These are phyloP conservation scores for Ormosia emarginata DNA, from an alignment of 306 rosid genomes.

Conservation along the genomic window DNA sequence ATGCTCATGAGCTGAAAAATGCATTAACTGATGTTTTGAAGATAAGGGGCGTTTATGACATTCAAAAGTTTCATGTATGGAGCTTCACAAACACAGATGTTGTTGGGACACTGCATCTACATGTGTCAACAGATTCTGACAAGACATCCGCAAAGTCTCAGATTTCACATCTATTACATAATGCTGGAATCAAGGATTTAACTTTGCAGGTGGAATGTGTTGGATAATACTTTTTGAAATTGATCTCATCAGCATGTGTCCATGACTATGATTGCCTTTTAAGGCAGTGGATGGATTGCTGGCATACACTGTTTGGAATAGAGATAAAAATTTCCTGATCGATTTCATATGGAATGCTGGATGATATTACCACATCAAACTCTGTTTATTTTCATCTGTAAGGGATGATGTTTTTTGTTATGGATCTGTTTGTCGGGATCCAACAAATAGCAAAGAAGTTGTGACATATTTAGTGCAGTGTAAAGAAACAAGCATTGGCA, in stretches of 20 bases:
- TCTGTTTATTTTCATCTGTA: neutral
- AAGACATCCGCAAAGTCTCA: constrained; percentile 51
- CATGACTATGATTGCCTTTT: neutral
- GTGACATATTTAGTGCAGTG: neutral
- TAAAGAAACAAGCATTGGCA: constrained; percentile 2
- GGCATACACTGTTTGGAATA: neutral
- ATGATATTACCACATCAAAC: neutral
- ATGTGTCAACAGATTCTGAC: constrained; percentile 60
- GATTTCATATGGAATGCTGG: constrained; percentile 4
- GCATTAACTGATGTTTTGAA: constrained; percentile 51
- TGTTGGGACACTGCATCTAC: constrained; percentile 80
- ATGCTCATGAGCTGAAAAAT: constrained; percentile 56
- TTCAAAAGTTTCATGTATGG: constrained; percentile 72
- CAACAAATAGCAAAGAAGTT: neutral
- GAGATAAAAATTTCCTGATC: neutral
- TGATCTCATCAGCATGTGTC: constrained; percentile 9
- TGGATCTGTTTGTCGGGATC: constrained; percentile 18
- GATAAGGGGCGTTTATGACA: constrained; percentile 64
- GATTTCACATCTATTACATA: constrained; percentile 52
- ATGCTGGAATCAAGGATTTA: constrained; percentile 84
- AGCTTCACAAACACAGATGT: constrained; percentile 82
- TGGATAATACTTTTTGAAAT: neutral
- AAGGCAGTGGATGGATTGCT: constrained; percentile 1
- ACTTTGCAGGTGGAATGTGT: constrained; percentile 81
- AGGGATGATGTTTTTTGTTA: constrained; percentile 15